Base-by-base conservation (phyloP, 225 moss, liverwort and hornwort species). In the Polytrichum formosum region DNA sequence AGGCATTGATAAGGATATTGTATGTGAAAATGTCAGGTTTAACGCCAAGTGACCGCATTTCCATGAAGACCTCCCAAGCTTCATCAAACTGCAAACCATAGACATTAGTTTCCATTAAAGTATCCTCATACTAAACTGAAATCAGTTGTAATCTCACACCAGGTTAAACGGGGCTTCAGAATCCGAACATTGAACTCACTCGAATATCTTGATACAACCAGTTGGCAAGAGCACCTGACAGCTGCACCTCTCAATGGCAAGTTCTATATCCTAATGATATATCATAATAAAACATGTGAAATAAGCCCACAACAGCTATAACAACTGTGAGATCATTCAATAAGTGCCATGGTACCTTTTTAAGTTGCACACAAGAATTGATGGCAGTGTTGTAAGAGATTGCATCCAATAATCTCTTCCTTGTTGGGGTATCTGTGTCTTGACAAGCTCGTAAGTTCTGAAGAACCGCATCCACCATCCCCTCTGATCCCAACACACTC, bases 1-100 rank as follows among this genome's bases (percentile, higher is more conserved):
- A 98, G 67, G 83, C 88, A 74, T 98, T 94, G 60, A 98, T 92
- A 61, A 94, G 88, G 76, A 92, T 94, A 75, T 98, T 98, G 81
- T 90, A 98, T 2, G 97, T 94, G 74, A 88, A 92, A 64, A 76
- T 71, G 70, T 98, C 92, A 10, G 97, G 94, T 68, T 81, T 87
- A 5, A 91, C 82, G 37, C 82, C 82, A 18, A 88, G 79, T 23
- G 84, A 73, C 79, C 74, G 84, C 92, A 98, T 94, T 76, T 90
- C 88, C 65, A 53, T 72, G 68, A 86, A 91, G 53, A 98, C 77
- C 67, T 92, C 91, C 92, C 92, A 92, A 20, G 90, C 92, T 67
- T 89, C 89, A 70, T 98, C 90, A 67, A 91, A 78, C 96, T 97
- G 79, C 69, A 71, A 54, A 77, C 61, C 16, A 62, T 31, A 35